Conservation (phyloP, 2,329 filamentous ascomycete species). For the Tetracladium maxilliforme region DNA sequence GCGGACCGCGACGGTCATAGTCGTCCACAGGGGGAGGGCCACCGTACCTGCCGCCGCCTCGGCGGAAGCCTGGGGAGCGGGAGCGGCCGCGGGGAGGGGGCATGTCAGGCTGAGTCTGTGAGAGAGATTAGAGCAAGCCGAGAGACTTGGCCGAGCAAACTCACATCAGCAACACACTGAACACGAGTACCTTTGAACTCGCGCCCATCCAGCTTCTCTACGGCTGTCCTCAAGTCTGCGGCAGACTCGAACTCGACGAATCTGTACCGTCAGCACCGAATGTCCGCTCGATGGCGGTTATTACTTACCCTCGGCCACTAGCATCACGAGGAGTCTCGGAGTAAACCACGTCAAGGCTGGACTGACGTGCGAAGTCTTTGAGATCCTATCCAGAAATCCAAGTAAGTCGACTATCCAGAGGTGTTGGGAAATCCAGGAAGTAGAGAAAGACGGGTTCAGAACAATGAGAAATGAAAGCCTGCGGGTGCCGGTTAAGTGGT, state of each 20-base stretch:
- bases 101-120: conserved; percentile 66
- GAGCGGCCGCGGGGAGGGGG: conserved; percentile 58
- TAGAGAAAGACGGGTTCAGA: too few species aligned
- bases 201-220: conserved; percentile 84
- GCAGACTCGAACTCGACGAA: conserved; percentile 97
- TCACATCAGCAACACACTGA: conserved; percentile 76
- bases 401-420: conserved; percentile 82
- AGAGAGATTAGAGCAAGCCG: conserved; percentile 6
- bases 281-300: conserved; percentile 1
- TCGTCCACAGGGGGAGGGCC: conserved; percentile 60
- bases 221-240: conserved; percentile 74
- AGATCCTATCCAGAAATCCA: conserved; percentile 83
- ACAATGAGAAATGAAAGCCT: too few species aligned
- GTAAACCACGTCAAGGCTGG: conserved; percentile 93
- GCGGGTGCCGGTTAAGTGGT: too few species aligned
- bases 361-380: conserved; percentile 97
- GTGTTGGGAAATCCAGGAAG: conserved; percentile 41
- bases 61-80: conserved; percentile 57
- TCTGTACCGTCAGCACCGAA: conserved; percentile 8
- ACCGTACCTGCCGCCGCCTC: too few species aligned
- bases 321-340: conserved; percentile 89
- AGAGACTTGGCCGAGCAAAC: conserved; percentile 17
- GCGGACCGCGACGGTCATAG: conserved; percentile 70
- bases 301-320: conserved; percentile 75
- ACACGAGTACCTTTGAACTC: conserved; percentile 89